Conservation (phyloP, 305 asterid genomes). For the Fraxinus paxiana region DNA sequence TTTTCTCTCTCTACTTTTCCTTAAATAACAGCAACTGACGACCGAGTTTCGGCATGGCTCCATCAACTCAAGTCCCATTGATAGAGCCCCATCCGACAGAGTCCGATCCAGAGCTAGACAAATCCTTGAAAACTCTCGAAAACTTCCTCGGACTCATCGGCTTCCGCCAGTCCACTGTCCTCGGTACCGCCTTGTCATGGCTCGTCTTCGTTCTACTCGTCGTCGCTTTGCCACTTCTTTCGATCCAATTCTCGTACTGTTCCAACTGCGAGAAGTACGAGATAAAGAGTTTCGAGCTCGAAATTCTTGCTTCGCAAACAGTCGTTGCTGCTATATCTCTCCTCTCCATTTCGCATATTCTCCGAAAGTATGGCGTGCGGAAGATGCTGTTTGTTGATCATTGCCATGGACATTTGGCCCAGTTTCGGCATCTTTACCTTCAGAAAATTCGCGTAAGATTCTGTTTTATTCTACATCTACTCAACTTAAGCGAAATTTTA, state of each 20-base stretch:
- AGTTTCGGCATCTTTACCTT: slow-evolving; percentile 47
- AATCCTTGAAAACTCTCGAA: slow-evolving; percentile 38
- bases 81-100: background rate
- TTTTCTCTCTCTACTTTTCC: background rate
- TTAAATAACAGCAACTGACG: background rate
- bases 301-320: slow-evolving; percentile 47
- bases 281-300: slow-evolving; percentile 55
- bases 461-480: background rate
- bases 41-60: background rate
- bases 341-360: slow-evolving; percentile 53
- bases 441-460: slow-evolving; percentile 48
- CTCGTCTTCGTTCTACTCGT: slow-evolving; percentile 43
- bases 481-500: background rate
- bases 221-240: slow-evolving; percentile 43
- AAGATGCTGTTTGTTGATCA: slow-evolving; percentile 64
- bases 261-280: slow-evolving; percentile 51
- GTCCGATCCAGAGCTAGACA: slow-evolving; percentile 32
- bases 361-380: slow-evolving; percentile 54
- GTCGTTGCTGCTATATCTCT: slow-evolving; percentile 65
- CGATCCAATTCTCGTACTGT: slow-evolving; percentile 36
- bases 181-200: slow-evolving; percentile 50
- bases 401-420: slow-evolving; percentile 44
- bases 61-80: background rate
- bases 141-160: slow-evolving; percentile 50
- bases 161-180: slow-evolving; percentile 42